Evolutionary conservation across 306 rosid species (phyloP).

Genomic region (Cucumis melo): DNA sequence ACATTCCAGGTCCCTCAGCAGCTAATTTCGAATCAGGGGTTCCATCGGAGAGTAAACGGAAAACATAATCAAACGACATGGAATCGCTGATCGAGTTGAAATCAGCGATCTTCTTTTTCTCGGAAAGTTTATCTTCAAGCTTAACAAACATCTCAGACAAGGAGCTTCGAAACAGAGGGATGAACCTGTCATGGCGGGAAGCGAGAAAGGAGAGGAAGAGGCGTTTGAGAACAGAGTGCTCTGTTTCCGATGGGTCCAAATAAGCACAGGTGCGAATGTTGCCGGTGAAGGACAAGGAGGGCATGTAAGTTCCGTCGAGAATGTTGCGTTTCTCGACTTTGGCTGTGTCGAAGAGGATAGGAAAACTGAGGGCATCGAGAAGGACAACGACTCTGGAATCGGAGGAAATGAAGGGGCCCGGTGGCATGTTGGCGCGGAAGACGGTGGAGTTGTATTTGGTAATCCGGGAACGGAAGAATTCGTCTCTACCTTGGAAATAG

Average conservation of each 20-base stretch:
- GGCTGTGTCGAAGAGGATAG: conserved; percentile 35
- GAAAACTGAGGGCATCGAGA: conserved; percentile 48
- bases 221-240: conserved; percentile 27
- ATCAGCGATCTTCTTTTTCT: conserved; percentile 1
- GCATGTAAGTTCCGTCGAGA: conserved; percentile 77
- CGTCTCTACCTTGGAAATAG: conserved; percentile 49
- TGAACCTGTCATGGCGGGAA: conserved; percentile 10
- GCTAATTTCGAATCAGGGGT: conserved; percentile 28
- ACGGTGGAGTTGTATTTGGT: conserved; percentile 41
- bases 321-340: conserved; percentile 46
- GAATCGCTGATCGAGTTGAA: conserved; percentile 19
- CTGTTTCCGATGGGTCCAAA: conserved; percentile 50
- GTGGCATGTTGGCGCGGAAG: conserved; percentile 67
- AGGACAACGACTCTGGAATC: conserved; percentile 38
- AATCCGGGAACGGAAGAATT: conserved; percentile 39
- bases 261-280: conserved; percentile 49
- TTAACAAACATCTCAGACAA: conserved; percentile 18
- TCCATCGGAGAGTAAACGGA: conserved; percentile 28
- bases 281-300: conserved; percentile 55
- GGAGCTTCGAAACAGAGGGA: conserved; percentile 33
- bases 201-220: conserved; percentile 30
- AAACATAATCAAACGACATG: conserved; percentile 34
- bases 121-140: conserved; percentile 22
- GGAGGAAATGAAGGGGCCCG: conserved; percentile 51
- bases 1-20: conserved; percentile 17